Percentiles rank a stretch among this genome's conserved stretches.
These are phyloP conservation scores for Aspergillus sp. DNA, from an alignment of 2,329 filamentous ascomycete species.

Conservation along the genomic window DNA sequence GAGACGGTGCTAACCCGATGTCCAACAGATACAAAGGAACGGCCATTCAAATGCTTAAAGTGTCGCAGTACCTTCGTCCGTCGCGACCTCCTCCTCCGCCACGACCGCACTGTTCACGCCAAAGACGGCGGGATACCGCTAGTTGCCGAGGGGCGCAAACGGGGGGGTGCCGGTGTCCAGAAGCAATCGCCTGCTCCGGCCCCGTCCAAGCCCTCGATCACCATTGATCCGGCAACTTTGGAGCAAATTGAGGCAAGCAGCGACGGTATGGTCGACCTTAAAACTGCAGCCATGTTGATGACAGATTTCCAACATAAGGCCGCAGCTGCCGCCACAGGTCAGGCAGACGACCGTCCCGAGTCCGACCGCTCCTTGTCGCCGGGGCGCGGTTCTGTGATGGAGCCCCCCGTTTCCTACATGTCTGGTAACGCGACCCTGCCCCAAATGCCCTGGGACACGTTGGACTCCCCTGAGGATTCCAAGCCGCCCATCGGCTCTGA, in stretches of 20 bases:
- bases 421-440: conserved; percentile 71
- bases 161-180: conserved; percentile 32
- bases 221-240: conserved; percentile 73
- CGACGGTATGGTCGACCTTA: conserved; percentile 87
- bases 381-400: conserved; percentile 62
- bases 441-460: conserved; percentile 85
- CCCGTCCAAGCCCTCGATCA: conserved; percentile 67
- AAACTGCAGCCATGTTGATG: conserved; percentile 97
- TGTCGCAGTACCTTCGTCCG: conserved; percentile 97
- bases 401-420: conserved; percentile 66
- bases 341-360: conserved; percentile 38
- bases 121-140: conserved; percentile 93
- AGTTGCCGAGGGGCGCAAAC: conserved; percentile 84
- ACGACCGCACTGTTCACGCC: conserved; percentile 96
- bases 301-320: conserved; percentile 96
- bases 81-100: conserved; percentile 87
- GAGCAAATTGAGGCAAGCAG: conserved; percentile 88
- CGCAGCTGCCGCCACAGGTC: conserved; percentile 53
- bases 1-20: conserved; percentile 1
- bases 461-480: conserved; percentile 63
- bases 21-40: conserved; percentile 82
- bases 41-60: conserved; percentile 97
- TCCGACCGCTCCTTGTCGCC: conserved; percentile 60
- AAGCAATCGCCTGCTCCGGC: conserved; percentile 29
- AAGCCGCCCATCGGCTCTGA: conserved; percentile 67